Conservation (phyloP, 2,329 filamentous ascomycete species). For the Ceratocystis colombiana region DNA sequence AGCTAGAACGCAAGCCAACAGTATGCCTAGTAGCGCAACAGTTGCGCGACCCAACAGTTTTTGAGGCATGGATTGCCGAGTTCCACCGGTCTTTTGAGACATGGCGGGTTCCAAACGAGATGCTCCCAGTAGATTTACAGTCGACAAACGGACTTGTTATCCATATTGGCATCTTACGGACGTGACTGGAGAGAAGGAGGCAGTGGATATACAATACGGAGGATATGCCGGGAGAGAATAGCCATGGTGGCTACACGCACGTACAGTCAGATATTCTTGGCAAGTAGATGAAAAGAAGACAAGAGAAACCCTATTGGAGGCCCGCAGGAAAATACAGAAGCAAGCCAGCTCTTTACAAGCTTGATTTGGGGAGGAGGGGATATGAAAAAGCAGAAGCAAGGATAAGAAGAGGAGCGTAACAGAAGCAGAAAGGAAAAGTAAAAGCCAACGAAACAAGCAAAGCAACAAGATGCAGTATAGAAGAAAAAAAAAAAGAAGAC, state of each 20-base stretch:
- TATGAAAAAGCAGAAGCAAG: too few species aligned
- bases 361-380: too few species aligned
- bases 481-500: background rate
- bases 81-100: conserved; percentile 58
- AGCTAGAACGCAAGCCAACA: conserved; percentile 39
- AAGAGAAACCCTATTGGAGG: background rate
- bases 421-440: background rate
- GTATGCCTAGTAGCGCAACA: conserved; percentile 82
- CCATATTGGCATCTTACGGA: conserved; percentile 59
- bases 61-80: conserved; percentile 65
- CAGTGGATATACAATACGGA: background rate
- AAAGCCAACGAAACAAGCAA: background rate
- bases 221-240: background rate
- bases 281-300: background rate
- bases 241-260: background rate
- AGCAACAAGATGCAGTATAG: conserved; percentile 3
- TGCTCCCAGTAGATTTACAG: conserved; percentile 49
- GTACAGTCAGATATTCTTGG: background rate
- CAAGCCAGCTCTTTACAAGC: background rate
- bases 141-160: conserved; percentile 67
- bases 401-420: too few species aligned
- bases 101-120: conserved; percentile 62
- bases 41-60: conserved; percentile 72
- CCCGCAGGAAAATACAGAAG: conserved; percentile 5
- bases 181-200: background rate